Conservation (phyloP, 2,329 filamentous ascomycete genomes). For the Penicillium sp. region DNA sequence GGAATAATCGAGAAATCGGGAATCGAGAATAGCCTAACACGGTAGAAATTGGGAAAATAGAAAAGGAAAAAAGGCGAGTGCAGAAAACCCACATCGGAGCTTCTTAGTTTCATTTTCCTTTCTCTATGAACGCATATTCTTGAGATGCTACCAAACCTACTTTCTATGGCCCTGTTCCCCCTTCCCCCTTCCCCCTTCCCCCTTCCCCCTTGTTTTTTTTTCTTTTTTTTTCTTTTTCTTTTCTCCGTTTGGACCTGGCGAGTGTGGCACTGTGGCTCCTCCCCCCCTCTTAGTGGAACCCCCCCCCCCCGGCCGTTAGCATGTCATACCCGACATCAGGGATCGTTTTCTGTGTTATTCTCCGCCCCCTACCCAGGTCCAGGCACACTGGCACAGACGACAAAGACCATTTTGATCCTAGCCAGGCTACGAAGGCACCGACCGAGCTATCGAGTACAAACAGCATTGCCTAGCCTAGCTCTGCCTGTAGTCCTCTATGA, state of each 20-base stretch:
- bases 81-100: background rate
- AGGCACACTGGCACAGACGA: slow-evolving; percentile 4
- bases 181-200: too few relatives aligned
- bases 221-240: background rate
- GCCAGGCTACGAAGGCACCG: background rate
- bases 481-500: background rate
- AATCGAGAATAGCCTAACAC: background rate
- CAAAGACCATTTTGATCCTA: background rate
- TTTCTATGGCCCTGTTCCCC: background rate
- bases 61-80: background rate
- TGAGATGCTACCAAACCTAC: background rate
- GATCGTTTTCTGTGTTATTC: slow-evolving; percentile 14
- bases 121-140: background rate
- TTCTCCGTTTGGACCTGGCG: slow-evolving; percentile 4
- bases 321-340: slow-evolving; percentile 22
- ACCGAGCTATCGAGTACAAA: slow-evolving; percentile 1
- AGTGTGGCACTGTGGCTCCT: background rate
- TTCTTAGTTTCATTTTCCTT: background rate
- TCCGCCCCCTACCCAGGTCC: slow-evolving; percentile 9
- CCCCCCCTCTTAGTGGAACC: slow-evolving; percentile 15
- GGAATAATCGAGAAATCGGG: background rate
- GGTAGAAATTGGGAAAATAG: too few relatives aligned
- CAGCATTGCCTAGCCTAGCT: background rate
- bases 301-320: slow-evolving; percentile 22
- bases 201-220: background rate